These are phyloP conservation scores for Prunus campanulata DNA, from an alignment of 306 rosid genomes.

Conservation along the genomic window DNA sequence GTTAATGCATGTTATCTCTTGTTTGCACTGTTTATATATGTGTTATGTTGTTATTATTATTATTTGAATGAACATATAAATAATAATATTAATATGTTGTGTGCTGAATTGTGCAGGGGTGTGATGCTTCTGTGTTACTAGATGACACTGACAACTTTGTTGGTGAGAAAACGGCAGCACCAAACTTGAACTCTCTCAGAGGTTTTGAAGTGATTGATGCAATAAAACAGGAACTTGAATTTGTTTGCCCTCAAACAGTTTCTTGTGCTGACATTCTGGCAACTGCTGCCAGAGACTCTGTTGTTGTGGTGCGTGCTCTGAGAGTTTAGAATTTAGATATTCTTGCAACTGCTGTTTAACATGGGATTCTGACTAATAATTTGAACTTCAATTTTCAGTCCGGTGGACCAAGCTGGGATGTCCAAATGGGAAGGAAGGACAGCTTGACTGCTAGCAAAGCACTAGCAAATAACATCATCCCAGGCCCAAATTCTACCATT, in stretches of 20 bases:
- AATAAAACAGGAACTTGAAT: conserved; percentile 66
- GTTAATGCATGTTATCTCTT: conserved; percentile 59
- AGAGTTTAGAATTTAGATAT: neutral
- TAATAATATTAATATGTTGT: neutral
- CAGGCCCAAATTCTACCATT: conserved; percentile 77
- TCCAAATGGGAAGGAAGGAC: conserved; percentile 78
- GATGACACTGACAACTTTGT: conserved; percentile 59
- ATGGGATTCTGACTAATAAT: neutral
- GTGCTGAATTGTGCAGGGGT: conserved; percentile 49
- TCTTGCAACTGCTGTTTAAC: neutral
- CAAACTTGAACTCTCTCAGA: conserved; percentile 70
- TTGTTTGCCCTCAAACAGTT: conserved; percentile 65
- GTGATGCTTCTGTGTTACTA: conserved; percentile 81
- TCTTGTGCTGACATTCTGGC: conserved; percentile 93
- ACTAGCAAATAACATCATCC: conserved; percentile 68
- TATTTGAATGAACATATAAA: neutral
- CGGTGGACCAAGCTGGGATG: conserved; percentile 85
- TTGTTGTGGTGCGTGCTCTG: conserved; percentile 57
- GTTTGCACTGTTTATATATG: neutral
- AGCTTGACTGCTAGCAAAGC: conserved; percentile 56
- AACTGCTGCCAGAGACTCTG: conserved; percentile 76
- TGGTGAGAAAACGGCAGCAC: conserved; percentile 86
- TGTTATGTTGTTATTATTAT: neutral
- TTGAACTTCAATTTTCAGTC: conserved; percentile 40
- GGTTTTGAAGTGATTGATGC: conserved; percentile 83